These are phyloP conservation scores for Cardamine resedifolia DNA, from an alignment of 345 rosid species.

Conservation along the genomic window DNA sequence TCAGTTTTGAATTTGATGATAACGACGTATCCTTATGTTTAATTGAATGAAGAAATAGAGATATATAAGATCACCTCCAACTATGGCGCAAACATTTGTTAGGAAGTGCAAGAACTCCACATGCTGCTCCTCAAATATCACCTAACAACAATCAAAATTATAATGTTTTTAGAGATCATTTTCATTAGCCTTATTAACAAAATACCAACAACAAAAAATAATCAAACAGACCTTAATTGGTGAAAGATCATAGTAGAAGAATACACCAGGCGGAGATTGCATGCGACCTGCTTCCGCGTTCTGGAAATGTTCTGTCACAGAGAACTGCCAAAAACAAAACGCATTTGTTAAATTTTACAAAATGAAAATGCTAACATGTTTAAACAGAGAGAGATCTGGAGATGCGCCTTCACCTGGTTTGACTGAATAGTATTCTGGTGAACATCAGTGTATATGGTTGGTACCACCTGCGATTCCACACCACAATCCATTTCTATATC, in stretches of 20 bases:
- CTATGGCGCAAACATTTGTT: slow-evolving; percentile 75
- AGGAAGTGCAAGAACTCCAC: slow-evolving; percentile 79
- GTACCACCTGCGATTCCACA: slow-evolving; percentile 72
- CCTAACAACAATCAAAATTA: slow-evolving; percentile 42
- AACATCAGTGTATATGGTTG: slow-evolving; percentile 74
- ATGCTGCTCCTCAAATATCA: slow-evolving; percentile 71
- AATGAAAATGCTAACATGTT: background rate
- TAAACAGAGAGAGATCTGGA: background rate
- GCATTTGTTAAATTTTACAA: background rate
- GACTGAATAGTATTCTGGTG: slow-evolving; percentile 59
- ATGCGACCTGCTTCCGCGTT: slow-evolving; percentile 47
- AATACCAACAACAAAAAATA: background rate
- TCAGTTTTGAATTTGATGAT: no score
- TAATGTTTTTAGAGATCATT: background rate
- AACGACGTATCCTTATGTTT: no score
- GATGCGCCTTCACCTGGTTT: slow-evolving; percentile 53
- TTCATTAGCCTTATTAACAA: background rate
- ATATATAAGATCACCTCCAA: slow-evolving; percentile 47
- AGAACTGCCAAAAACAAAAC: slow-evolving; percentile 49
- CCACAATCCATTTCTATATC: background rate
- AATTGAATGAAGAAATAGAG: no score
- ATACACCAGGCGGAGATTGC: slow-evolving; percentile 65
- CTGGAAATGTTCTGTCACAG: slow-evolving; percentile 87
- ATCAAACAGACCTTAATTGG: slow-evolving; percentile 73
- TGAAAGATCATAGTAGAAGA: slow-evolving; percentile 87